Conservation (phyloP, 331 rosid genomes). For the Erythrophleum ivorense region DNA sequence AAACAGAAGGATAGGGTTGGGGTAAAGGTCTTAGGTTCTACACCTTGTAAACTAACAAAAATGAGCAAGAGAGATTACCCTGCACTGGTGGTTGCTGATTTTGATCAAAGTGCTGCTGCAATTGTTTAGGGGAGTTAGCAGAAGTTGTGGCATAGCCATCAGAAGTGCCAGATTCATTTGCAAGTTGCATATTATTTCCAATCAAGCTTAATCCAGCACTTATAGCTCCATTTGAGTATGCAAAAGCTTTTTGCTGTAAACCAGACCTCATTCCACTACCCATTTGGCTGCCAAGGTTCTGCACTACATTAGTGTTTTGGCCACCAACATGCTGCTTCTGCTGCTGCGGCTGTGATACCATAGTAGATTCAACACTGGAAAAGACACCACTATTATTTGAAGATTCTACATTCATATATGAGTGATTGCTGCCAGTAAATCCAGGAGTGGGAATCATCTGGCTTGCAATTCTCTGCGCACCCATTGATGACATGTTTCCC, state of each 20-base stretch:
- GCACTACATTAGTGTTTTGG: slow-evolving; percentile 74
- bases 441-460: slow-evolving; percentile 99
- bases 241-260: slow-evolving; percentile 75
- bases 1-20: neutral
- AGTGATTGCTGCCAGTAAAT: slow-evolving; percentile 58
- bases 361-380: slow-evolving; percentile 65
- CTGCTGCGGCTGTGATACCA: slow-evolving; percentile 70
- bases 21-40: slow-evolving; percentile 1
- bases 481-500: slow-evolving; percentile 71
- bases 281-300: slow-evolving; percentile 73
- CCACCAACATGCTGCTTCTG: slow-evolving; percentile 75
- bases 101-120: slow-evolving; percentile 54
- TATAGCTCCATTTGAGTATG: slow-evolving; percentile 75
- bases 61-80: slow-evolving; percentile 53
- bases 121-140: slow-evolving; percentile 58
- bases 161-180: slow-evolving; percentile 67
- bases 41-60: slow-evolving; percentile 4
- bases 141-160: slow-evolving; percentile 65
- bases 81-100: slow-evolving; percentile 57
- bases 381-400: slow-evolving; percentile 64
- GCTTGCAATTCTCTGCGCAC: slow-evolving; percentile 69
- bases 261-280: slow-evolving; percentile 78
- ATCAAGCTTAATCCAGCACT: slow-evolving; percentile 75
- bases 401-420: slow-evolving; percentile 69
- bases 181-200: slow-evolving; percentile 65